Percentiles rank a stretch among this genome's conserved stretches.
These are phyloP conservation scores for Lophiostoma macrostomum DNA, from an alignment of 495 filamentous ascomycete genomes.

Conservation along the genomic window DNA sequence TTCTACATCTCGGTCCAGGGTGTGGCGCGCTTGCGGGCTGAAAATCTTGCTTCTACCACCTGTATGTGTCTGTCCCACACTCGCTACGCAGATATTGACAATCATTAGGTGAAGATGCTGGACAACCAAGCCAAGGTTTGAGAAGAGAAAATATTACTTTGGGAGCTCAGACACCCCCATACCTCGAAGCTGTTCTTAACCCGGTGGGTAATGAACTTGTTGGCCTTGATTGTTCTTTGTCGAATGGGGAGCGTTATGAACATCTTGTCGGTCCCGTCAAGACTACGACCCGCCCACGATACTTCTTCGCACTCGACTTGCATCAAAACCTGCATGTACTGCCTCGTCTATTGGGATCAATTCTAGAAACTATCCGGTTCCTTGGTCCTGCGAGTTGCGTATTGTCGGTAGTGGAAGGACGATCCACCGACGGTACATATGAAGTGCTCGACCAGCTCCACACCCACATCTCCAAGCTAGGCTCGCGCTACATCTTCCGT, in stretches of 20 bases:
- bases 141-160: no score
- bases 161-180: conserved; percentile 26
- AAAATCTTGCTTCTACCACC: no score
- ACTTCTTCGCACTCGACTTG: conserved; percentile 52
- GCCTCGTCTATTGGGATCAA: conserved; percentile 47
- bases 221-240: conserved; percentile 31
- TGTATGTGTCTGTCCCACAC: no score
- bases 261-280: conserved; percentile 14
- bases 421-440: conserved; percentile 51
- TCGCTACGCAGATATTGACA: no score
- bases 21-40: no score
- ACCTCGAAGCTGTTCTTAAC: conserved; percentile 38
- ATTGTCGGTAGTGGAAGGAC: conserved; percentile 51
- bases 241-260: conserved; percentile 30
- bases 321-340: conserved; percentile 44
- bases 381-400: conserved; percentile 49
- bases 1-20: no score
- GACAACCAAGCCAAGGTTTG: no score
- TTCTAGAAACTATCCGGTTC: conserved; percentile 48
- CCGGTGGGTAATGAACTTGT: conserved; percentile 33
- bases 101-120: no score
- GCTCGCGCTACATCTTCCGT: conserved; percentile 40
- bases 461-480: conserved; percentile 38
- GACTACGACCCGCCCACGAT: conserved; percentile 31
- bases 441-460: conserved; percentile 45